A percentile compares a stretch with the other conserved stretches of the same genome.
phyloP scores from a whole-genome alignment of 164 flowering plant species.

The Akebia trifoliata region DNA sequence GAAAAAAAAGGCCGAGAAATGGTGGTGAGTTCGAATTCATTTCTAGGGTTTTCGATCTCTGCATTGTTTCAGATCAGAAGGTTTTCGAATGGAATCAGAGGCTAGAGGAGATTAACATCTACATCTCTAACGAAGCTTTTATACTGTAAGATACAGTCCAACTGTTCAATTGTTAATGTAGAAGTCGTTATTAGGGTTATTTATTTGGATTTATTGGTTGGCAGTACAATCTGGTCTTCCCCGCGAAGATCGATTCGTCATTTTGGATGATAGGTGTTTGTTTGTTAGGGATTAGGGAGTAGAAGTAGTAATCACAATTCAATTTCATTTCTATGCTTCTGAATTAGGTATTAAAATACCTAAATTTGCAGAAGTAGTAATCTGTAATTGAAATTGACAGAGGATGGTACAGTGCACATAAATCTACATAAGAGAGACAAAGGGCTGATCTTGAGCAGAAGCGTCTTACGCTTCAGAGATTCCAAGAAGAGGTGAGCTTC shows the following conservation, averaged over 20 bases:
- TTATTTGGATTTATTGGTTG: constrained; percentile 9
- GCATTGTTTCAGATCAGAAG: constrained; percentile 45
- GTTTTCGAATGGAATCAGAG: constrained; percentile 94
- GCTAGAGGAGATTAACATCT: constrained; percentile 74
- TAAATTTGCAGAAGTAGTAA: no score
- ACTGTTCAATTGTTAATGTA: constrained; percentile 12
- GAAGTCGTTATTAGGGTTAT: background rate
- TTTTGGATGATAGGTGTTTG: constrained; percentile 76
- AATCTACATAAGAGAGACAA: no score
- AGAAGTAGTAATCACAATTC: no score
- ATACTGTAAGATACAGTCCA: constrained; percentile 62
- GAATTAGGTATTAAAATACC: no score
- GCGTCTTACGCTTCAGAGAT: no score
- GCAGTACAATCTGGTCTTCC: constrained; percentile 64
- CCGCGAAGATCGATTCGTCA: constrained; percentile 76
- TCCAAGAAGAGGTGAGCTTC: background rate
- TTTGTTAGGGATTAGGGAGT: background rate
- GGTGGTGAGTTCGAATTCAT: no score
- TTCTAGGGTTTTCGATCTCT: background rate
- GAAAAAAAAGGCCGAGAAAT: no score
- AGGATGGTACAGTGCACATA: constrained; percentile 2
- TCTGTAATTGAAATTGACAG: background rate
- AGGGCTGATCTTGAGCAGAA: no score
- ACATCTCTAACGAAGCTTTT: constrained; percentile 62
- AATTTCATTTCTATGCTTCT: background rate